Evolutionary conservation across 306 rosid genomes (phyloP).

Genomic region (Lathyrus oleraceus): DNA sequence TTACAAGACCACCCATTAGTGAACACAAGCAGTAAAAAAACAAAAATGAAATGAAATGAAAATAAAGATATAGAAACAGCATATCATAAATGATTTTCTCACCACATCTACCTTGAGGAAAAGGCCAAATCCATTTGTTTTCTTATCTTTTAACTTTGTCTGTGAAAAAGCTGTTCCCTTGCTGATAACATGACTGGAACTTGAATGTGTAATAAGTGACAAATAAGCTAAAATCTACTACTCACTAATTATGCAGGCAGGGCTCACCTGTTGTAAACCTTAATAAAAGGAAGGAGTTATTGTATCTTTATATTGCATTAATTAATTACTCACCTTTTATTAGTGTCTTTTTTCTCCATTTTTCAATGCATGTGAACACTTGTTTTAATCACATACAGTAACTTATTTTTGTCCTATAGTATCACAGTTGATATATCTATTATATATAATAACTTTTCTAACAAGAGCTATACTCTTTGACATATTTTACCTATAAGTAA

Average conservation of each 20-base stretch:
- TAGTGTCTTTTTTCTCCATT: background rate
- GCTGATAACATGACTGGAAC: conserved; percentile 39
- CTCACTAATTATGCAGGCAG: conserved; percentile 4
- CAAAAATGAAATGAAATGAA: no score
- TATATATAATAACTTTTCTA: conserved; percentile 4
- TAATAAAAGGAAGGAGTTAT: conserved; percentile 23
- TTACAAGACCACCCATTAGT: no score
- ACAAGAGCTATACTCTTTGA: conserved; percentile 25
- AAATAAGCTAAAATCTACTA: conserved; percentile 27
- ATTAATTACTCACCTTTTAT: background rate
- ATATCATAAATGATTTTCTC: background rate
- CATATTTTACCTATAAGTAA: conserved; percentile 23
- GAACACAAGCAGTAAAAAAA: no score
- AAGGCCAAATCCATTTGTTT: conserved; percentile 50
- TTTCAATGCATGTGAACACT: background rate
- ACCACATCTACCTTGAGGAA: background rate
- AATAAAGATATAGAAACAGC: no score
- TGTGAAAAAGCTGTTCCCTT: conserved; percentile 41
- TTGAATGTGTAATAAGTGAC: conserved; percentile 32
- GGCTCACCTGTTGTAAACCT: conserved; percentile 25
- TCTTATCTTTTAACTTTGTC: conserved; percentile 36
- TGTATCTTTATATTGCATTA: background rate
- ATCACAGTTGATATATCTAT: no score
- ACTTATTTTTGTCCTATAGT: background rate
- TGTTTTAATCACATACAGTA: background rate